Evolutionary conservation across 306 rosid genomes (phyloP), one percentile per base, ranked within the genome.

Genomic region (Castanospermum australe): DNA sequence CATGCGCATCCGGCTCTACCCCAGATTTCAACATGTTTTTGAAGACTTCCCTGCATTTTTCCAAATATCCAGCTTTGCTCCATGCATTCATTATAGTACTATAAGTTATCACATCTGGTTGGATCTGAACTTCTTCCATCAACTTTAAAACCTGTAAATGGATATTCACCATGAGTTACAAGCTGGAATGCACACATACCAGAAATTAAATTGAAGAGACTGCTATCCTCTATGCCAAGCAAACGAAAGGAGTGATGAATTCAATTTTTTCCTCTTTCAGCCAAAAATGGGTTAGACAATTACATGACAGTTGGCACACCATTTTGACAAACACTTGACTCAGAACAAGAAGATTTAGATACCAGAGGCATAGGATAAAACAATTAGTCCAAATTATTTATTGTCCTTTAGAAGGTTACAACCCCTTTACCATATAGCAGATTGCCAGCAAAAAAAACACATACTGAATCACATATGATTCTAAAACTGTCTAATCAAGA

Each of bases 51-150:
- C 81, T 84, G 86, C 92, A 84, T 72, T 89, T 88, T 60, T 70
- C 91, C 86, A 89, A 75, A 79, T 83, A 88, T 78, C 97, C 92
- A 20, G 93, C 93, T 70, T 88, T 80, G 91, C 97, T 86, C 97
- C 93, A 91, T 47, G 89, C 93, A 89, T 89, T 91, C 93, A 91
- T 88, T 69, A 89, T 85, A 33, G 91, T 83, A 67, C 97, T 91
- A 59, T 70, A 91, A 61, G 97, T 88, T 75, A 91, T 73, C 76
- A 91, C 88, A 72, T 91, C 97, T 62, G 92, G 92, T 78, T 81
- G 82, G 71, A 91, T 84, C 20, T 84, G 83, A 66, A 76, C 88
- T 77, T 91, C 92, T 38, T 77, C 71, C 97, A 89, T 89, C 91
- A 91, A 77, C 79, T 54, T 78, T 81, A 88, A 68, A 67, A 89